Evolutionary conservation across 352 stramenopile genomes (phyloP).

Genomic region (Pythium aphanidermatum): DNA sequence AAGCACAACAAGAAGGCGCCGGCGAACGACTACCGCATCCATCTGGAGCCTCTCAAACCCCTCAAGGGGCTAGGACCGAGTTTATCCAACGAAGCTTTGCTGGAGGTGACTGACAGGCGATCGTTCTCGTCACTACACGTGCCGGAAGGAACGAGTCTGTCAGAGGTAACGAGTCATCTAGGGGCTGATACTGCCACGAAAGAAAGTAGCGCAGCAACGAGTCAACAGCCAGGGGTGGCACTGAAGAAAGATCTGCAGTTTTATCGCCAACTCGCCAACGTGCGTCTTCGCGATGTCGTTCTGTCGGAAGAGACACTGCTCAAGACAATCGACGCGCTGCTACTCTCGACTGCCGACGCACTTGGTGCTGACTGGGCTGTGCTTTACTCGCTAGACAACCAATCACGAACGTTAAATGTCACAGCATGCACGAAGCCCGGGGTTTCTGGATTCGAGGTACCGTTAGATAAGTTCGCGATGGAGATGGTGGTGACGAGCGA

Average conservation of each 20-base stretch:
- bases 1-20: conserved; percentile 49
- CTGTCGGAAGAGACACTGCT: conserved; percentile 35
- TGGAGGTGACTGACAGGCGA: background rate
- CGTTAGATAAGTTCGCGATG: conserved; percentile 43
- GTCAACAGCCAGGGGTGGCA: background rate
- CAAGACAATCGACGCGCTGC: conserved; percentile 34
- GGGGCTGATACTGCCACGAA: background rate
- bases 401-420: conserved; percentile 32
- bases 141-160: too few species aligned
- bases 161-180: too few species aligned
- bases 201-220: background rate
- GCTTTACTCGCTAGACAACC: conserved; percentile 47
- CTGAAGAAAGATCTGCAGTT: conserved; percentile 49
- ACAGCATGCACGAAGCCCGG: conserved; percentile 38
- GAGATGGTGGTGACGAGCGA: conserved; percentile 32
- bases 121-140: too few species aligned
- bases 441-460: conserved; percentile 40
- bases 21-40: conserved; percentile 47
- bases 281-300: conserved; percentile 44
- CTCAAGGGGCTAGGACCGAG: conserved; percentile 21
- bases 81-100: conserved; percentile 8
- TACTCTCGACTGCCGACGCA: conserved; percentile 30
- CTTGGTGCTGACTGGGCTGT: conserved; percentile 42
- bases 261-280: conserved; percentile 41
- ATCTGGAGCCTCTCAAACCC: conserved; percentile 53